Conservation (phyloP, 139 green algal genomes). For the Chlorella sp. region DNA sequence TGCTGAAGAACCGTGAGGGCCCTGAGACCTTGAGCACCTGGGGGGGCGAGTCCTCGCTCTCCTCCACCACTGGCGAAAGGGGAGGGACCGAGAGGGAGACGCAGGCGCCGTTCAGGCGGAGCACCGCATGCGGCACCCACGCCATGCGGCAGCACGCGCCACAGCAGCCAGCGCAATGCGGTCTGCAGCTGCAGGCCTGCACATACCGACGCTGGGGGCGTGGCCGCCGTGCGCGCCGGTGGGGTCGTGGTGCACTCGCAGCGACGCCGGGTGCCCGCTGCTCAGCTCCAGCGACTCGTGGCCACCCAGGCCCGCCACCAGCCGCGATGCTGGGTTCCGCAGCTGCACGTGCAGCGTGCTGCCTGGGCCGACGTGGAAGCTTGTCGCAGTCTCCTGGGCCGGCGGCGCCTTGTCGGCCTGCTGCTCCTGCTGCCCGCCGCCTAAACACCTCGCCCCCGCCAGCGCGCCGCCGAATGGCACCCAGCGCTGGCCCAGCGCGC, state of each 20-base stretch:
- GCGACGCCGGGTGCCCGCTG: background rate
- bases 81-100: no score
- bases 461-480: no score
- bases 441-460: no score
- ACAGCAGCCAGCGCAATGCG: no score
- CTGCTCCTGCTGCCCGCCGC: background rate
- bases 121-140: no score
- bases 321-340: background rate
- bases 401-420: background rate
- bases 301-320: background rate
- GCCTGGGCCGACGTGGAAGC: background rate
- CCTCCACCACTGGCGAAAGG: background rate
- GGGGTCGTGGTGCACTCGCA: background rate
- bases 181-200: background rate
- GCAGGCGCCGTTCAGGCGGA: no score
- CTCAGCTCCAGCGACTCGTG: constrained; percentile 24
- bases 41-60: background rate
- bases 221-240: no score
- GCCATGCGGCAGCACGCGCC: no score
- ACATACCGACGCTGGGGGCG: background rate
- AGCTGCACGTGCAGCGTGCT: constrained; percentile 6
- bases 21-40: background rate
- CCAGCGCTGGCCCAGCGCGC: no score
- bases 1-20: background rate
- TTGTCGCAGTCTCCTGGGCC: background rate